A percentile compares a stretch with the other conserved stretches of the same genome.
phyloP scores from a whole-genome alignment of 768 basidiomycete genomes.

The Phaffia australis region DNA sequence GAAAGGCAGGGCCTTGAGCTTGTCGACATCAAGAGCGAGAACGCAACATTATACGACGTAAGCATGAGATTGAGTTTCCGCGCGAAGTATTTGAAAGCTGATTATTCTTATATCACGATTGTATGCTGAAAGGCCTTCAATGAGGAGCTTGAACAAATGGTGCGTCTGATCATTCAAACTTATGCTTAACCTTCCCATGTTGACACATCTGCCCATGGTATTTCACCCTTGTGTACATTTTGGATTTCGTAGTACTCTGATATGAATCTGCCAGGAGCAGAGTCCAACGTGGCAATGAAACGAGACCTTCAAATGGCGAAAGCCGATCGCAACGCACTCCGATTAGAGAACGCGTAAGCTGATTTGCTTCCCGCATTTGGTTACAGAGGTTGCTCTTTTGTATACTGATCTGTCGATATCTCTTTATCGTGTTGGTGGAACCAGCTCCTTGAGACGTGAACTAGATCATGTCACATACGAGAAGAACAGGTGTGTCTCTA shows the following conservation, averaged over 20 bases:
- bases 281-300: conserved; percentile 24
- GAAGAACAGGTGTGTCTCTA: conserved; percentile 8
- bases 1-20: conserved; percentile 19
- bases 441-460: conserved; percentile 21
- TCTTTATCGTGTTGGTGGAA: neutral
- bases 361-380: neutral
- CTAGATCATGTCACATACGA: conserved; percentile 24
- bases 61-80: neutral
- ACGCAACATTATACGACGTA: conserved; percentile 23
- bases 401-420: neutral
- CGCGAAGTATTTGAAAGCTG: neutral
- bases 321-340: conserved; percentile 24
- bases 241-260: conserved; percentile 15
- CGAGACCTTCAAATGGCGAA: conserved; percentile 24
- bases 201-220: too few species aligned
- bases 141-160: conserved; percentile 25
- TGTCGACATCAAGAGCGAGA: conserved; percentile 24
- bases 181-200: too few species aligned
- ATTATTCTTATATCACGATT: neutral
- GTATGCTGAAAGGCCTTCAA: conserved; percentile 16
- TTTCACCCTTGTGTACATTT: too few species aligned
- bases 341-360: conserved; percentile 24
- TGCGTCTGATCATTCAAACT: too few species aligned
- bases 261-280: conserved; percentile 24
- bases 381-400: neutral